Base-by-base conservation (phyloP, 2,329 filamentous ascomycete genomes). In the Exserohilum turcica region DNA sequence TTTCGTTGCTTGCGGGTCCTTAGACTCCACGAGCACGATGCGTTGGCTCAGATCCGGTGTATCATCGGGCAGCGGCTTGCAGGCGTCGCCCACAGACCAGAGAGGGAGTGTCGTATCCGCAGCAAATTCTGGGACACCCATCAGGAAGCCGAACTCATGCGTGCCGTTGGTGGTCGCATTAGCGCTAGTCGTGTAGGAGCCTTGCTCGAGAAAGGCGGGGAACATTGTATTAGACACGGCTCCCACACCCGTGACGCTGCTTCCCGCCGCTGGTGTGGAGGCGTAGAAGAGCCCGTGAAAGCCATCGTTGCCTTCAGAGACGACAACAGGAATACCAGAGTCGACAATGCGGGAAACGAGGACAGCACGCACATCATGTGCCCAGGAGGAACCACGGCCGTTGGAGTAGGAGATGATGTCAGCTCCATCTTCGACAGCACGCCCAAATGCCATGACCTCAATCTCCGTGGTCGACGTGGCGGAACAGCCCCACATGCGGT, bases 31-130 rank as follows among this genome's bases (percentile, higher is more conserved):
- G 18, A 62, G 46, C 3, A 86, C 84, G 32, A 89, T 80, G 43
- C 81, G 76, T 19, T 76, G 75, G 38, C 80, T 80, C 13, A 89
- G 76, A 59, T 87, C 81, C 1, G 84, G 83, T 0, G 82, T 84
- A 54, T 77, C 74, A 12, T 73, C 77, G 2, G 84, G 82, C 33
- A 81, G 78, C 6, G 80, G 69, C 2, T 76, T 65, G 63, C 86
- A 88, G 9, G 75, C 84, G 56, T 83, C 79, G 33, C 79, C 75
- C 0, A 78, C 78, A 35, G 70, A 72, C 43, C 77, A 74, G 3
- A 66, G 38, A 10, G 47, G 54, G 12, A 64, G 54, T 16, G 54
- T 61, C 6, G 47, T 43, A 6, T 67, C 60, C 6, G 37, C 44
- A 24, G 52, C 43, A 27, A 60, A 62, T 2, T 61, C 53, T 0